Percentiles rank a stretch among this genome's conserved stretches.
Evolutionary conservation across 108 stramenopile genomes (phyloP).

Genomic region (Cyclotella distinguenda): DNA sequence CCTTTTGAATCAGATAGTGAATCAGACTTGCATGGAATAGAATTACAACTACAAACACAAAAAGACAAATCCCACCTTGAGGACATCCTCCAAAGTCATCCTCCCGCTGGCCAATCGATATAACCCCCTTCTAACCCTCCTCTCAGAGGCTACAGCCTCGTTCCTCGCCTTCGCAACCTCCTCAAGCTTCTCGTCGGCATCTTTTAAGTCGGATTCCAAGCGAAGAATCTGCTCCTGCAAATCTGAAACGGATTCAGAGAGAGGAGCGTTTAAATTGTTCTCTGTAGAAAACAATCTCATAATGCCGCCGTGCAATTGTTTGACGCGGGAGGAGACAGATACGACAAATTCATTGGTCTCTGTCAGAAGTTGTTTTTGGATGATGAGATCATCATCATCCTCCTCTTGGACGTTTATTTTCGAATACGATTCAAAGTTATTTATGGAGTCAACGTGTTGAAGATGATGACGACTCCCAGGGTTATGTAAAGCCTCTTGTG

Average conservation of each 20-base stretch:
- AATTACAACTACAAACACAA: neutral
- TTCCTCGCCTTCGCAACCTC: conserved; percentile 72
- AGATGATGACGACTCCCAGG: too few species aligned
- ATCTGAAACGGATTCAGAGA: conserved; percentile 1
- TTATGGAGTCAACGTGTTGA: neutral
- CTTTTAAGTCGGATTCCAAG: conserved; percentile 33
- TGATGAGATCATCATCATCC: conserved; percentile 24
- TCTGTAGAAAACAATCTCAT: conserved; percentile 16
- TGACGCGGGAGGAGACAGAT: conserved; percentile 47
- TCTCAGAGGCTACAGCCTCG: conserved; percentile 63
- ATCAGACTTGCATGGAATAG: neutral
- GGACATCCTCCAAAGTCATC: conserved; percentile 64
- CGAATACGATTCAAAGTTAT: conserved; percentile 35
- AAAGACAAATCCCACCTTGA: conserved; percentile 50
- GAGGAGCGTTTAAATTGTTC: too few species aligned
- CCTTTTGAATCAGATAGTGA: conserved; percentile 6
- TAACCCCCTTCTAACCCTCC: conserved; percentile 72
- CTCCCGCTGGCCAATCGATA: conserved; percentile 75
- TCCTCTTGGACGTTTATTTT: conserved; percentile 23
- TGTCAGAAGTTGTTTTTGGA: conserved; percentile 23
- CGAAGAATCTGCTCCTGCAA: conserved; percentile 49
- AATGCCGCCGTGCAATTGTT: conserved; percentile 50
- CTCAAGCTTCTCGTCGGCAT: conserved; percentile 29
- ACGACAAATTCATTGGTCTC: conserved; percentile 49
- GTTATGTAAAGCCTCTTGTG: too few species aligned